Evolutionary conservation across 1,284 basidiomycete genomes (phyloP).

Genomic region (Ustilago esculenta): DNA sequence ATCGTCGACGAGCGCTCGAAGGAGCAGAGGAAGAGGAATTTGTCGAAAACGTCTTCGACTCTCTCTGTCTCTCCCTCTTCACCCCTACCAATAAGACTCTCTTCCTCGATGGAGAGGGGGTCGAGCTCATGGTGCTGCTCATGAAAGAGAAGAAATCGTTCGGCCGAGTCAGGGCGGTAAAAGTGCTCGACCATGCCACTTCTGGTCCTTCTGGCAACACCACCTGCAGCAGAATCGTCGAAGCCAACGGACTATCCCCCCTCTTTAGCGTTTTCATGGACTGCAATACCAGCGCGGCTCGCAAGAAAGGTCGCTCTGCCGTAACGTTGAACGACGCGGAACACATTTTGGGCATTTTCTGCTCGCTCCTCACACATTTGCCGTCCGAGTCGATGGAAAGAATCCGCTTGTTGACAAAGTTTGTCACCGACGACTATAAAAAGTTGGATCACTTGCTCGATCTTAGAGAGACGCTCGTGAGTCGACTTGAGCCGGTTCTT

Average conservation of each 20-base stretch:
- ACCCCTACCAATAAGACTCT: slow-evolving; percentile 46
- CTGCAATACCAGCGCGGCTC: slow-evolving; percentile 9
- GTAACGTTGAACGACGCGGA: slow-evolving; percentile 74
- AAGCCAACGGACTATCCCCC: slow-evolving; percentile 84
- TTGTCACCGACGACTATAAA: slow-evolving; percentile 88
- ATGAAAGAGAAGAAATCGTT: slow-evolving; percentile 84
- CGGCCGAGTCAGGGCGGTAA: slow-evolving; percentile 70
- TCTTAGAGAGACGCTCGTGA: slow-evolving; percentile 77
- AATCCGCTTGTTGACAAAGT: slow-evolving; percentile 87
- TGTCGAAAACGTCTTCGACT: slow-evolving; percentile 95
- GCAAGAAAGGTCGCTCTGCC: neutral
- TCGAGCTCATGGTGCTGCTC: slow-evolving; percentile 95
- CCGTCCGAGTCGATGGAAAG: slow-evolving; percentile 83
- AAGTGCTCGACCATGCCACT: slow-evolving; percentile 89
- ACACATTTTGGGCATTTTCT: slow-evolving; percentile 86
- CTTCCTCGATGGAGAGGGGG: slow-evolving; percentile 82
- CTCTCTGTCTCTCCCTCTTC: slow-evolving; percentile 78
- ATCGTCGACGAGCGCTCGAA: slow-evolving; percentile 80
- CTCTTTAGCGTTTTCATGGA: slow-evolving; percentile 92
- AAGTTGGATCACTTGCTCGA: slow-evolving; percentile 93
- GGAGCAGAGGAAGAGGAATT: slow-evolving; percentile 93
- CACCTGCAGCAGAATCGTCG: slow-evolving; percentile 72
- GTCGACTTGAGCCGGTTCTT: slow-evolving; percentile 73
- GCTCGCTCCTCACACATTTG: slow-evolving; percentile 87
- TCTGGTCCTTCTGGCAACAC: slow-evolving; percentile 76